Evolutionary conservation across 2,329 filamentous ascomycete species (phyloP).

Genomic region (Botrytis deweyae): DNA sequence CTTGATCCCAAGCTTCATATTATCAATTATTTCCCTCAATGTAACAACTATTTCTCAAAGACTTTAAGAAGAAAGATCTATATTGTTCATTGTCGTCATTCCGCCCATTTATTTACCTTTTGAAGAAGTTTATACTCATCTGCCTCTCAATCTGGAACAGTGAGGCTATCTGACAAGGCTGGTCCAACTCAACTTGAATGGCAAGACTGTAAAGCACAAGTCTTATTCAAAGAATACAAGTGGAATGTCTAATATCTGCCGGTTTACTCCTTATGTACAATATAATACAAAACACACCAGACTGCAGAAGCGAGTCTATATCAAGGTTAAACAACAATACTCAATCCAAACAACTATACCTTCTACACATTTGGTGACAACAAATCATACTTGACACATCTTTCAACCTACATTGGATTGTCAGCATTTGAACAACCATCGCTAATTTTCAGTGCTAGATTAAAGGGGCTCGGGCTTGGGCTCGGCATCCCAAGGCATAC

Average conservation of each 20-base stretch:
- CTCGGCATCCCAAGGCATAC: neutral
- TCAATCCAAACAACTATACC: neutral
- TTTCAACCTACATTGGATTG: constrained; percentile 21
- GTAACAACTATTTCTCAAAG: neutral
- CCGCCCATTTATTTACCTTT: neutral
- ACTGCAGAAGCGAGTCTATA: neutral
- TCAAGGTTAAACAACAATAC: neutral
- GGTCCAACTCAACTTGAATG: neutral
- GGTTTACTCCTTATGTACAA: constrained; percentile 3
- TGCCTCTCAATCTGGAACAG: neutral
- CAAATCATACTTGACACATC: constrained; percentile 27
- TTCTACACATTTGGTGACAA: constrained; percentile 27
- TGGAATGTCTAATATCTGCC: neutral
- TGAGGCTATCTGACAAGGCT: neutral
- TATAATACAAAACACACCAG: neutral
- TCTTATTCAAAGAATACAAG: neutral
- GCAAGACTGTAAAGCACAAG: neutral
- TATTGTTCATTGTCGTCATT: neutral
- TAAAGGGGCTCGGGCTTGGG: neutral
- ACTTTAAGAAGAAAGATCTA: neutral
- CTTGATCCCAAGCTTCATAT: neutral
- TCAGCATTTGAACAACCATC: neutral
- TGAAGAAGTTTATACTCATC: neutral
- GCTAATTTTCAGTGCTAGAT: neutral
- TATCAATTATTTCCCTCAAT: neutral